A percentile compares a stretch with the other conserved stretches of the same genome.
phyloP scores from a whole-genome alignment of 2,329 filamentous ascomycete species.

The Mycosphaerella sp. region DNA sequence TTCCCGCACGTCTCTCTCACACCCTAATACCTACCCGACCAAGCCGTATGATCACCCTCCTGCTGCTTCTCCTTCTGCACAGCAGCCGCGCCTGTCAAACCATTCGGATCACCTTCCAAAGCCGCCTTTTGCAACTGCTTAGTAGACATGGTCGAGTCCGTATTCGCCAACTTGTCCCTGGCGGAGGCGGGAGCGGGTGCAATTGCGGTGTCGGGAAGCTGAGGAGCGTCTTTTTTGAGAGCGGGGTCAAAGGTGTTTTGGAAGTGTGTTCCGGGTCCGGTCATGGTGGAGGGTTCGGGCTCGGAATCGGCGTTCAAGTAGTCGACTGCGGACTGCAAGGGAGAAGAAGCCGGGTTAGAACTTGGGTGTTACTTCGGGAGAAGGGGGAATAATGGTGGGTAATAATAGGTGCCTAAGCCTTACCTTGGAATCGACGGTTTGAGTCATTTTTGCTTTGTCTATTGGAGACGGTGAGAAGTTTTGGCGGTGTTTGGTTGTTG shows the following conservation, averaged over 20 bases:
- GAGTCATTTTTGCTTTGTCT: neutral
- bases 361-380: neutral
- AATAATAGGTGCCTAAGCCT: neutral
- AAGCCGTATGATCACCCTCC: neutral
- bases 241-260: conserved; percentile 14
- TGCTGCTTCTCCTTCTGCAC: neutral
- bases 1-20: too few species aligned
- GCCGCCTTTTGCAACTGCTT: conserved; percentile 18
- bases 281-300: conserved; percentile 17
- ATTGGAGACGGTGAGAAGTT: too few species aligned
- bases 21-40: neutral
- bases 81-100: neutral
- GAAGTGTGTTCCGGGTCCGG: conserved; percentile 19
- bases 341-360: neutral
- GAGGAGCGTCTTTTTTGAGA: conserved; percentile 14
- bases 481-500: too few species aligned
- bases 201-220: conserved; percentile 1
- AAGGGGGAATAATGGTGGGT: neutral
- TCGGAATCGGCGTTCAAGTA: conserved; percentile 14
- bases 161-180: conserved; percentile 12
- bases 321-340: conserved; percentile 12
- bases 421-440: neutral
- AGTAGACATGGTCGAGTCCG: conserved; percentile 17
- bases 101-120: conserved; percentile 19
- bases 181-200: conserved; percentile 6